Conservation (phyloP, 1,139 yeast genomes). For the Wickerhamiella infanticola region DNA sequence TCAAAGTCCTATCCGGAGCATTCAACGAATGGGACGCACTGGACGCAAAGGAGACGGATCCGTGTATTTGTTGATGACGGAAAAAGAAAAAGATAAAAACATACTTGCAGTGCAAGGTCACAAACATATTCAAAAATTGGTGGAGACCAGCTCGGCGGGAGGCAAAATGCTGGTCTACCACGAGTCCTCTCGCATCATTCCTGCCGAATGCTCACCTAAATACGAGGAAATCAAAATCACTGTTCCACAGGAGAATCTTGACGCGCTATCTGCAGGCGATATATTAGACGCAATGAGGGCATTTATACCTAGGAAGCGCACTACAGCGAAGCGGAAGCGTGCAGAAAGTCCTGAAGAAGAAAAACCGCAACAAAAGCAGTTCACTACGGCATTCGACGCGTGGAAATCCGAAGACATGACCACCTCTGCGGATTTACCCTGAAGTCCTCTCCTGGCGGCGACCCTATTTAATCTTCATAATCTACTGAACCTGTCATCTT, state of each 20-base stretch:
- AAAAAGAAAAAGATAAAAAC: constrained; percentile 64
- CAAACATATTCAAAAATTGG: constrained; percentile 44
- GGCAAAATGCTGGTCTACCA: constrained; percentile 7
- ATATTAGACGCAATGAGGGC: constrained; percentile 27
- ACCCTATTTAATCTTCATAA: background rate
- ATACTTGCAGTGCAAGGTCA: constrained; percentile 80
- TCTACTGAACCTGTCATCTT: constrained; percentile 38
- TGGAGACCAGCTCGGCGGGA: constrained; percentile 9
- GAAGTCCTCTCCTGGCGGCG: constrained; percentile 22
- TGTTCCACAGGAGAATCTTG: constrained; percentile 54
- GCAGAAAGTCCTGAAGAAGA: background rate
- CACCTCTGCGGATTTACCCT: no score
- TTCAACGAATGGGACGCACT: constrained; percentile 96
- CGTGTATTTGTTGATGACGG: constrained; percentile 61
- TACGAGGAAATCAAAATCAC: constrained; percentile 39
- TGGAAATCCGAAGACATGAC: no score
- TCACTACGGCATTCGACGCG: no score
- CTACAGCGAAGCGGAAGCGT: background rate
- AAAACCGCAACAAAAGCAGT: no score
- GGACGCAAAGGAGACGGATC: constrained; percentile 89
- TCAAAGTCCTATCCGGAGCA: constrained; percentile 78
- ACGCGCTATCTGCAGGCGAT: constrained; percentile 40
- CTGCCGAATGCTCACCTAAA: constrained; percentile 37
- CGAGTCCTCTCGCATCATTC: constrained; percentile 49
- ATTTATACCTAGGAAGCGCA: constrained; percentile 5